Evolutionary conservation across 306 rosid genomes (phyloP).

Genomic region (Rosa rugosa): DNA sequence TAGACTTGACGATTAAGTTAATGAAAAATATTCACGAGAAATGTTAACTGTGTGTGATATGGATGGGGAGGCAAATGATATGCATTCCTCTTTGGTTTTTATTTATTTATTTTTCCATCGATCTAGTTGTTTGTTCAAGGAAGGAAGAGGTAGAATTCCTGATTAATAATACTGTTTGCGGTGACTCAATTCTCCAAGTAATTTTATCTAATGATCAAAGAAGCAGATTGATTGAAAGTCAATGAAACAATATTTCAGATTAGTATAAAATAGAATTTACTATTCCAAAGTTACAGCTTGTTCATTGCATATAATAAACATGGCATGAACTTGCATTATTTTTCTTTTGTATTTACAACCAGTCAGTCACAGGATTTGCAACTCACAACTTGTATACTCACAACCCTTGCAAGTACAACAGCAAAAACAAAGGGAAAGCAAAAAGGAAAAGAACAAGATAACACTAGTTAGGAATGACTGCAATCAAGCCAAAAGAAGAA

Average conservation of each 20-base stretch:
- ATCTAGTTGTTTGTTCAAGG: neutral
- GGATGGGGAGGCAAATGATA: constrained; percentile 1
- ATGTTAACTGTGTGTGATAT: neutral
- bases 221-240: neutral
- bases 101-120: no score
- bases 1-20: neutral
- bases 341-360: constrained; percentile 24
- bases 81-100: neutral
- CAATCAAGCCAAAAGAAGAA: constrained; percentile 41
- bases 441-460: neutral
- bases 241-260: neutral
- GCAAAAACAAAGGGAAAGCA: constrained; percentile 16
- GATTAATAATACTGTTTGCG: neutral
- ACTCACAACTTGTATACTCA: constrained; percentile 13
- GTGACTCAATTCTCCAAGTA: neutral
- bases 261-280: neutral
- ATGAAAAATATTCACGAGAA: neutral
- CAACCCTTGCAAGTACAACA: constrained; percentile 24
- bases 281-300: neutral
- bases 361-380: constrained; percentile 21
- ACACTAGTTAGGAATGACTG: constrained; percentile 30
- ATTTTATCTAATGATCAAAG: neutral
- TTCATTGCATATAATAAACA: neutral
- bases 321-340: constrained; percentile 21
- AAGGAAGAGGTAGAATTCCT: neutral